Evolutionary conservation across 768 basidiomycete genomes (phyloP).

Genomic region (Amanita subjunquillea): DNA sequence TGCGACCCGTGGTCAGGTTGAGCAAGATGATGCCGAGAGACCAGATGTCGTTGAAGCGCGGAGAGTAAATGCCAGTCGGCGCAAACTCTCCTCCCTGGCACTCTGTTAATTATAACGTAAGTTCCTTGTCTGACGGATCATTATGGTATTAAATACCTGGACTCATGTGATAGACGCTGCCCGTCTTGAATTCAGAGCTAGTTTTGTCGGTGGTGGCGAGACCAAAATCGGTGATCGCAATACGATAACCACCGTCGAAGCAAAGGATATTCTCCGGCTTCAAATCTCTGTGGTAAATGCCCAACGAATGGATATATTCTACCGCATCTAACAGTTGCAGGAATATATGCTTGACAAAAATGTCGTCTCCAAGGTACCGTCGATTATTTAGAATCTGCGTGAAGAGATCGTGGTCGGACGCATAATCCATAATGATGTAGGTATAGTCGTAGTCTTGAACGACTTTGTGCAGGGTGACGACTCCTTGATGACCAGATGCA

Average conservation of each 20-base stretch:
- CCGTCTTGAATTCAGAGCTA: constrained; percentile 86
- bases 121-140: not conserved
- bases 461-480: constrained; percentile 85
- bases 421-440: constrained; percentile 92
- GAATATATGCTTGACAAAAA: constrained; percentile 82
- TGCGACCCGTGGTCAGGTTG: constrained; percentile 89
- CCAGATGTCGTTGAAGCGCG: constrained; percentile 91
- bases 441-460: constrained; percentile 75
- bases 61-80: constrained; percentile 64
- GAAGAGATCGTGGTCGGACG: constrained; percentile 85
- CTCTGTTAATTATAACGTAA: constrained; percentile 39
- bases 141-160: constrained; percentile 50
- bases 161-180: constrained; percentile 98
- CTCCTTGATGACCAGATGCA: constrained; percentile 63
- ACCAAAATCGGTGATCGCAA: constrained; percentile 93
- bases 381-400: constrained; percentile 74
- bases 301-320: constrained; percentile 83
- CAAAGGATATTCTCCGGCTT: constrained; percentile 96
- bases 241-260: constrained; percentile 62
- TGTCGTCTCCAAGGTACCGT: constrained; percentile 76
- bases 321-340: constrained; percentile 90
- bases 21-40: constrained; percentile 93
- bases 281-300: constrained; percentile 93
- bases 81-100: constrained; percentile 82
- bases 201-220: constrained; percentile 81